These are phyloP conservation scores for Acacia confusa DNA, from an alignment of 306 rosid species.

Conservation along the genomic window DNA sequence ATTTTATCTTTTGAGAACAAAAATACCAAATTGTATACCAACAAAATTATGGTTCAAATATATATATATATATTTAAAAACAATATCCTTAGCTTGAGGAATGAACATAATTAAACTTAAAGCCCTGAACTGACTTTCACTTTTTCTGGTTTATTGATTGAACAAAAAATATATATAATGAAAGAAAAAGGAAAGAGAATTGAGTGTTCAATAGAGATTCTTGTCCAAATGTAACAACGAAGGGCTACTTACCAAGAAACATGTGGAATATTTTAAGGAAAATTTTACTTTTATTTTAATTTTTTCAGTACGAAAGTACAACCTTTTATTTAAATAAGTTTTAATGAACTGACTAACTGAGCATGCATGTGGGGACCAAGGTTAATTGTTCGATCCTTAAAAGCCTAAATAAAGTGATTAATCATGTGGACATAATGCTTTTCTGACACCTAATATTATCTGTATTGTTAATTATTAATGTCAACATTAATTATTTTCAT, in stretches of 20 bases:
- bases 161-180: neutral
- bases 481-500: neutral
- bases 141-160: neutral
- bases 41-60: too few species aligned
- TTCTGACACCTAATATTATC: slow-evolving; percentile 37
- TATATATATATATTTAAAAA: neutral
- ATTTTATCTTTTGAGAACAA: too few species aligned
- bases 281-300: neutral
- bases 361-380: slow-evolving; percentile 15
- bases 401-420: neutral
- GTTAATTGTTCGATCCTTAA: neutral
- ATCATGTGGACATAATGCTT: slow-evolving; percentile 25
- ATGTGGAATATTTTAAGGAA: slow-evolving; percentile 5
- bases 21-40: neutral
- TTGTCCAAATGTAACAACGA: slow-evolving; percentile 1
- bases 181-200: neutral
- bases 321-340: slow-evolving; percentile 14
- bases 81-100: neutral
- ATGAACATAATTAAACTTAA: neutral
- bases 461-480: slow-evolving; percentile 23
- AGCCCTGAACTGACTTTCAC: neutral
- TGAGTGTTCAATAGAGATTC: slow-evolving; percentile 32
- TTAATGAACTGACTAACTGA: neutral
- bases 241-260: neutral
- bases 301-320: too few species aligned